These are phyloP conservation scores for Mallotus japonicus DNA, from an alignment of 441 rosid species.

Conservation along the genomic window DNA sequence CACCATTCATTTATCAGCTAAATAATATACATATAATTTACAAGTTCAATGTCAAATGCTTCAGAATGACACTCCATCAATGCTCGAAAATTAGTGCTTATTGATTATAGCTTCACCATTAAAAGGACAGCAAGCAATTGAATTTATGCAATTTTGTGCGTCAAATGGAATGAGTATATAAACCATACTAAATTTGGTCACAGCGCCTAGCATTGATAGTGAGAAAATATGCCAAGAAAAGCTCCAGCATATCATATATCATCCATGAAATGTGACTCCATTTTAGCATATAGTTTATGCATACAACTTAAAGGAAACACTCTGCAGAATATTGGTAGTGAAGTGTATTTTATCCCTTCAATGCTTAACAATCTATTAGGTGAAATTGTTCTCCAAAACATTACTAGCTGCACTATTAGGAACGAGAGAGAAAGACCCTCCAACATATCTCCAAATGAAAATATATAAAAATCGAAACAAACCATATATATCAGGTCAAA, in stretches of 20 bases:
- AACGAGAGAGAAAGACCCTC: too few species aligned
- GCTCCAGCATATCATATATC: too few species aligned
- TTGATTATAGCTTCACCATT: neutral
- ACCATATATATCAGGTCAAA: neutral
- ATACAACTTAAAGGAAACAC: neutral
- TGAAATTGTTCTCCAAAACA: too few species aligned
- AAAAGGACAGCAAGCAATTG: neutral
- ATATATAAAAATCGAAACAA: neutral
- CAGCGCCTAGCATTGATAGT: too few species aligned
- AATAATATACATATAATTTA: too few species aligned
- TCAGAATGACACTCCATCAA: neutral
- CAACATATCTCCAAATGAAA: neutral
- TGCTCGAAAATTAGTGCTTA: neutral
- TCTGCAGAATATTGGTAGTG: neutral
- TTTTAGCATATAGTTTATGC: too few species aligned
- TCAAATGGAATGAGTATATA: too few species aligned
- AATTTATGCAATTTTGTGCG: too few species aligned
- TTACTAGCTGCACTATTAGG: neutral
- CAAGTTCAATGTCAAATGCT: too few species aligned
- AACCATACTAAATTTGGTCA: too few species aligned
- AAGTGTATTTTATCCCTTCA: neutral
- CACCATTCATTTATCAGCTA: neutral
- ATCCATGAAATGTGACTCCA: too few species aligned
- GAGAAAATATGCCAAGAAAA: too few species aligned
- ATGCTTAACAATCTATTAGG: neutral